These are phyloP conservation scores for Pleurotus tuber-regium DNA, from an alignment of 768 basidiomycete species.

Conservation along the genomic window DNA sequence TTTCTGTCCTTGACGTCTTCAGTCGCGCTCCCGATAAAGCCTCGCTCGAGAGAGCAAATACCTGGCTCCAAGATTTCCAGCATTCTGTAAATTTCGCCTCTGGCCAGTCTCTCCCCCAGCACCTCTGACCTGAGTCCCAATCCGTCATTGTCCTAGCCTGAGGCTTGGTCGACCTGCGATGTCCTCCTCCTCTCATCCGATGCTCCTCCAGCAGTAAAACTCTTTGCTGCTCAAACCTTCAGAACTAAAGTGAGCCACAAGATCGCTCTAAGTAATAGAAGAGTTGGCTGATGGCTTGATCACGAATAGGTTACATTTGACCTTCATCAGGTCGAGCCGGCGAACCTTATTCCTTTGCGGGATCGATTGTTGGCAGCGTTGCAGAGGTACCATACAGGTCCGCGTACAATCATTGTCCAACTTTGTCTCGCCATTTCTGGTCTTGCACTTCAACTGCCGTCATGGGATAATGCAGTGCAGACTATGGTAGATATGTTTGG, in stretches of 20 bases:
- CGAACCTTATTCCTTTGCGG: slow-evolving; percentile 73
- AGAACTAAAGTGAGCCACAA: slow-evolving; percentile 74
- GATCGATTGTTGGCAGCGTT: slow-evolving; percentile 85
- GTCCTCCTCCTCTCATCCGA: slow-evolving; percentile 81
- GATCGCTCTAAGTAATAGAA: slow-evolving; percentile 10
- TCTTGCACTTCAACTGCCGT: slow-evolving; percentile 83
- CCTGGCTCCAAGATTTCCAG: slow-evolving; percentile 98
- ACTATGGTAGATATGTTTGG: slow-evolving; percentile 85
- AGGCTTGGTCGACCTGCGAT: slow-evolving; percentile 97
- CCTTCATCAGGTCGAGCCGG: slow-evolving; percentile 78
- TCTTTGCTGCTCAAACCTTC: slow-evolving; percentile 97
- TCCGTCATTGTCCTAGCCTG: slow-evolving; percentile 73
- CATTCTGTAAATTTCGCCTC: slow-evolving; percentile 94
- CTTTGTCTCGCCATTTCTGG: slow-evolving; percentile 89
- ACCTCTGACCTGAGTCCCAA: slow-evolving; percentile 60
- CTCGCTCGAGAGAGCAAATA: slow-evolving; percentile 83
- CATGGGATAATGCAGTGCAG: slow-evolving; percentile 81
- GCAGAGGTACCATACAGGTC: slow-evolving; percentile 68
- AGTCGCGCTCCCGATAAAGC: slow-evolving; percentile 77
- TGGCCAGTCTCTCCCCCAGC: slow-evolving; percentile 58
- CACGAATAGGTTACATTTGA: slow-evolving; percentile 85
- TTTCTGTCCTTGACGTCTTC: slow-evolving; percentile 80
- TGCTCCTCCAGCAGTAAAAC: slow-evolving; percentile 73
- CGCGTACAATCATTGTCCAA: slow-evolving; percentile 83
- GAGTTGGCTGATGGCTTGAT: slow-evolving; percentile 23